Conservation (phyloP, 345 rosid species). For the Citropsis articulata region DNA sequence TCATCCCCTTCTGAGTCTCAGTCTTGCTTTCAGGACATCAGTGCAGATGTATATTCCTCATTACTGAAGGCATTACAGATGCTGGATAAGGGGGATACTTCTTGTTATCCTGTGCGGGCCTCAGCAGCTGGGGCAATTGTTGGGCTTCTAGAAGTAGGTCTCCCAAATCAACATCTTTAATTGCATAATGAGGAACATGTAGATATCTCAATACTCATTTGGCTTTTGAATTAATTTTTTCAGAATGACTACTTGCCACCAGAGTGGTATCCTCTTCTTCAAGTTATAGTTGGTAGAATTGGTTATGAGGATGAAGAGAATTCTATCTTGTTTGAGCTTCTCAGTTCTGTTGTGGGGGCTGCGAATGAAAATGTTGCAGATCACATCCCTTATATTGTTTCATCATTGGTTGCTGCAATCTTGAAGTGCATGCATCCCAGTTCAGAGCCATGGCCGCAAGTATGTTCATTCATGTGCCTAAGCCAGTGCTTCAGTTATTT, state of each 20-base stretch:
- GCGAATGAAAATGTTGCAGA: constrained; percentile 49
- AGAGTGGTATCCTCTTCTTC: constrained; percentile 77
- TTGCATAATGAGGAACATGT: constrained; percentile 7
- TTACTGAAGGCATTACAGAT: constrained; percentile 72
- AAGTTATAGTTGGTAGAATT: constrained; percentile 62
- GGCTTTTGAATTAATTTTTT: constrained; percentile 18
- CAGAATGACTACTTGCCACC: constrained; percentile 82
- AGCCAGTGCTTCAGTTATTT: constrained; percentile 8
- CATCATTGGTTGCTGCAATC: constrained; percentile 51
- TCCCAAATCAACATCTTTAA: not conserved
- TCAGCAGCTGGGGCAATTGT: constrained; percentile 78
- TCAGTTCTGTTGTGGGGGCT: constrained; percentile 61
- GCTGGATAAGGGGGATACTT: constrained; percentile 46
- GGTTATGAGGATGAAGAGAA: constrained; percentile 68
- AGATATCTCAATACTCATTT: constrained; percentile 17
- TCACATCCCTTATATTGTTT: constrained; percentile 68
- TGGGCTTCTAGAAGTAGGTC: constrained; percentile 68
- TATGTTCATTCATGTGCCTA: constrained; percentile 32
- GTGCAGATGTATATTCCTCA: constrained; percentile 59
- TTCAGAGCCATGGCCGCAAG: constrained; percentile 69
- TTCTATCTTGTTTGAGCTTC: constrained; percentile 62
- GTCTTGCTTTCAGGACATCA: constrained; percentile 58
- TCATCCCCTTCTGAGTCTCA: constrained; percentile 1
- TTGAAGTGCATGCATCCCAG: constrained; percentile 45
- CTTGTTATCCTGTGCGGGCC: constrained; percentile 76